Conservation (phyloP, 1,284 basidiomycete genomes). For the Ceratobasidium papillatum region DNA sequence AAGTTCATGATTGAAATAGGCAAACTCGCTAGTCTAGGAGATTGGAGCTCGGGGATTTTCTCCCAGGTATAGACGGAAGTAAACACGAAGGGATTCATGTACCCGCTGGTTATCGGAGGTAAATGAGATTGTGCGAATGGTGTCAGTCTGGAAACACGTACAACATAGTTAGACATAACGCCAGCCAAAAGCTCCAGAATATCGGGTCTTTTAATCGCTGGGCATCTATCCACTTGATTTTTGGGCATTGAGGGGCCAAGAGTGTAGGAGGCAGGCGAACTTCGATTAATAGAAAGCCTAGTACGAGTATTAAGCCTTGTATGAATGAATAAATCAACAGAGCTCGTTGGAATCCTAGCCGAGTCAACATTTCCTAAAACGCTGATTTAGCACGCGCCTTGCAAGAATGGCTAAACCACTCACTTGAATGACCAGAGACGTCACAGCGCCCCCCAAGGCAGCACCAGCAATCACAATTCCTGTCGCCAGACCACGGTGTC, state of each 20-base stretch:
- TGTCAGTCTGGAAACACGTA: neutral
- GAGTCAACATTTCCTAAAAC: slow-evolving; percentile 43
- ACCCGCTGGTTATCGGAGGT: slow-evolving; percentile 40
- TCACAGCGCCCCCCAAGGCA: slow-evolving; percentile 43
- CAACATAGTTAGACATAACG: slow-evolving; percentile 41
- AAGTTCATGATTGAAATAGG: slow-evolving; percentile 47
- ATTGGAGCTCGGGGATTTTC: slow-evolving; percentile 34
- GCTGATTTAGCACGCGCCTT: neutral
- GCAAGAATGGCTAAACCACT: neutral
- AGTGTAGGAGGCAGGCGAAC: slow-evolving; percentile 26
- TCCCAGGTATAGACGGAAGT: slow-evolving; percentile 44
- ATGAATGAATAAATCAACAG: slow-evolving; percentile 45
- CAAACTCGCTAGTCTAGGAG: slow-evolving; percentile 42
- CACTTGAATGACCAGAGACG: slow-evolving; percentile 20
- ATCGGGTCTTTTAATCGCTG: slow-evolving; percentile 40
- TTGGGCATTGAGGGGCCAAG: neutral
- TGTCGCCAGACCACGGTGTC: slow-evolving; percentile 46
- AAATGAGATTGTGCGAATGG: slow-evolving; percentile 11
- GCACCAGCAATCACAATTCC: slow-evolving; percentile 47
- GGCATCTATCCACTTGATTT: slow-evolving; percentile 43
- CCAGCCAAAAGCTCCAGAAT: slow-evolving; percentile 44
- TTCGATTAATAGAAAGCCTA: slow-evolving; percentile 44
- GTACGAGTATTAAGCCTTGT: slow-evolving; percentile 41
- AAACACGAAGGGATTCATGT: slow-evolving; percentile 41
- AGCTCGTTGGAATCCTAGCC: slow-evolving; percentile 44